These are phyloP conservation scores for Nicotiana knightiana DNA, from an alignment of 257 asterid species.

Conservation along the genomic window DNA sequence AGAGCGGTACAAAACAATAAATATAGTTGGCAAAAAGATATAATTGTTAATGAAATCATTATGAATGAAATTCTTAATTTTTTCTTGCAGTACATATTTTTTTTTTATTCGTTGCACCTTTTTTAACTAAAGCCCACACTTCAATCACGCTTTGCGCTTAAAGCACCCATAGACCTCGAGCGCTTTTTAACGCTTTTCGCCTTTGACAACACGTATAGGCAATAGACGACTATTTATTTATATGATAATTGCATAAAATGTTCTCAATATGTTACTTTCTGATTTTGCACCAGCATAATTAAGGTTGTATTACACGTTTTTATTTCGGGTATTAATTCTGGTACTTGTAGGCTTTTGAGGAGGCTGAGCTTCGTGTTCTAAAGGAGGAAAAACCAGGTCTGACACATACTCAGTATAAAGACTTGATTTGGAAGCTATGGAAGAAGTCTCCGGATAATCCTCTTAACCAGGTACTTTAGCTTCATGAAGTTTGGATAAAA, in stretches of 20 bases:
- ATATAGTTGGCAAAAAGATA: too few species aligned
- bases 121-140: too few species aligned
- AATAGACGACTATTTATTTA: neutral
- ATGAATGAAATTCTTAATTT: too few species aligned
- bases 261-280: neutral
- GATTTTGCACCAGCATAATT: neutral
- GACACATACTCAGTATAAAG: slow-evolving; percentile 48
- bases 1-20: too few species aligned
- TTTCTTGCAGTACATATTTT: too few species aligned
- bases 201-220: neutral
- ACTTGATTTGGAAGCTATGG: slow-evolving; percentile 96
- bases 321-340: neutral
- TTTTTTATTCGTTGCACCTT: too few species aligned
- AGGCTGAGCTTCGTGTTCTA: slow-evolving; percentile 26
- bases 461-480: slow-evolving; percentile 57
- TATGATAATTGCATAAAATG: neutral
- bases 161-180: too few species aligned
- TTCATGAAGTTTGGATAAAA: neutral
- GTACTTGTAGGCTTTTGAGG: slow-evolving; percentile 26
- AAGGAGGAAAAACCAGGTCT: slow-evolving; percentile 47
- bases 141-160: too few species aligned
- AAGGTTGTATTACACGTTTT: neutral
- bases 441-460: slow-evolving; percentile 94
- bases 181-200: too few species aligned
- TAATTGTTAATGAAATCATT: too few species aligned